Evolutionary conservation across 2,329 filamentous ascomycete species (phyloP).

Genomic region (Aspergillus sp.): DNA sequence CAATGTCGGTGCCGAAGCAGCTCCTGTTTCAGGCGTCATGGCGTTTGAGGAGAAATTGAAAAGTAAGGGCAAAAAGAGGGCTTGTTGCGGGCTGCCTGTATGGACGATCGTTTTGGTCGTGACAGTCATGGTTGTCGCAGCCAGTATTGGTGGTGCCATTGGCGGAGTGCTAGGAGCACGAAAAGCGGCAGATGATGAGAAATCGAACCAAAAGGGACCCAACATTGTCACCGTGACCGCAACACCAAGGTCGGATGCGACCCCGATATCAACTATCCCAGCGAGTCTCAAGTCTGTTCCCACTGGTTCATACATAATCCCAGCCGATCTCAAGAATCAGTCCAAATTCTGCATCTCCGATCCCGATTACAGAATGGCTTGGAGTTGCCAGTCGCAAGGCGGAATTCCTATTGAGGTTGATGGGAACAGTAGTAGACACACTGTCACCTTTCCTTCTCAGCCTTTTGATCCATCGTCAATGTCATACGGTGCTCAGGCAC

Average conservation of each 20-base stretch:
- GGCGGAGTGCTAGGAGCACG: constrained; percentile 47
- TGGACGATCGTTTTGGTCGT: constrained; percentile 44
- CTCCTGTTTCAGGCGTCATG: constrained; percentile 30
- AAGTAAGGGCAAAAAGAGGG: constrained; percentile 36
- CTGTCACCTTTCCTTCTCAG: constrained; percentile 35
- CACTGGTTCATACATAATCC: constrained; percentile 45
- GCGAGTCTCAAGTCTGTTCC: constrained; percentile 40
- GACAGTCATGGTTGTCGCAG: constrained; percentile 43
- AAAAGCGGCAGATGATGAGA: constrained; percentile 25
- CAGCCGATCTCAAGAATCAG: constrained; percentile 41
- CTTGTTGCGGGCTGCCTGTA: constrained; percentile 47
- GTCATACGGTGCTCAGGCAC: constrained; percentile 58
- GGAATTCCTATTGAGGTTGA: constrained; percentile 29
- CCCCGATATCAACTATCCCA: constrained; percentile 42
- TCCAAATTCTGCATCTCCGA: constrained; percentile 46
- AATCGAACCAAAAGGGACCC: constrained; percentile 15
- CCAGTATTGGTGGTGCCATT: constrained; percentile 48
- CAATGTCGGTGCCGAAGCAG: constrained; percentile 15
- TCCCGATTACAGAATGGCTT: constrained; percentile 40
- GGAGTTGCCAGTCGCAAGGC: constrained; percentile 41
- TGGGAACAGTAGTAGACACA: constrained; percentile 17
- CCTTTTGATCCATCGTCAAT: constrained; percentile 33
- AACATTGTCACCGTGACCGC: constrained; percentile 43
- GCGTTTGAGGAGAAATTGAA: constrained; percentile 40
- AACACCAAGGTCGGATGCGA: constrained; percentile 45